phyloP scores from a whole-genome alignment of 1,139 yeast species.

The Pichia sp. region DNA sequence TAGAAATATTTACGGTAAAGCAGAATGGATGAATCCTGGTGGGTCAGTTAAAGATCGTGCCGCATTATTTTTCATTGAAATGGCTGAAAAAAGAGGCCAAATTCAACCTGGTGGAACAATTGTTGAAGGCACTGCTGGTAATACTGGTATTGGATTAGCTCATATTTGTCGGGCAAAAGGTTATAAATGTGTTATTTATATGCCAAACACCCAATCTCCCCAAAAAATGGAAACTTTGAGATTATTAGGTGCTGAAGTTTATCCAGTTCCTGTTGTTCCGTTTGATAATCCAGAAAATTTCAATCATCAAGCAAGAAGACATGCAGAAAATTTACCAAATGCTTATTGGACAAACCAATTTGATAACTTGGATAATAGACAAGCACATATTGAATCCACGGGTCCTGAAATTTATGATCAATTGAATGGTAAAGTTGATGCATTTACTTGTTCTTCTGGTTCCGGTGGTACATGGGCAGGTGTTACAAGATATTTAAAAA shows the following conservation, averaged over 20 bases:
- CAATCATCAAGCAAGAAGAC: conserved; percentile 79
- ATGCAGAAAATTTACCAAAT: conserved; percentile 65
- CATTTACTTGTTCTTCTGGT: conserved; percentile 84
- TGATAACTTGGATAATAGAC: conserved; percentile 80
- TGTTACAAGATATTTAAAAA: conserved; percentile 66
- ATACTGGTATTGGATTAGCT: conserved; percentile 87
- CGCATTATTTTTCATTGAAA: conserved; percentile 68
- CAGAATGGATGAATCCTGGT: conserved; percentile 92
- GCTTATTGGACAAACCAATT: conserved; percentile 93
- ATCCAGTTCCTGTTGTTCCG: conserved; percentile 89
- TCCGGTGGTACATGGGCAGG: conserved; percentile 93
- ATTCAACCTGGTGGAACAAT: conserved; percentile 51
- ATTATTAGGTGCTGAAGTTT: conserved; percentile 75
- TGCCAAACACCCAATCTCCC: conserved; percentile 85
- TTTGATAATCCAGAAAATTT: conserved; percentile 74
- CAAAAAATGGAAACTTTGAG: conserved; percentile 67
- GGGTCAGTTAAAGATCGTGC: conserved; percentile 93
- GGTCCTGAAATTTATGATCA: conserved; percentile 96
- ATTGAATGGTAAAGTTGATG: conserved; percentile 71
- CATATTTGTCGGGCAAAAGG: conserved; percentile 82
- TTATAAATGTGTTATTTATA: conserved; percentile 75
- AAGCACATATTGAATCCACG: conserved; percentile 84
- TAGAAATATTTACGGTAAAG: conserved; percentile 78
- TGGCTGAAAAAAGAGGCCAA: conserved; percentile 69
- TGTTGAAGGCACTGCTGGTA: conserved; percentile 70